A percentile compares a stretch with the other conserved stretches of the same genome.
phyloP scores from a whole-genome alignment of 2,329 filamentous ascomycete genomes.

The Hymenoscyphus occultus region DNA sequence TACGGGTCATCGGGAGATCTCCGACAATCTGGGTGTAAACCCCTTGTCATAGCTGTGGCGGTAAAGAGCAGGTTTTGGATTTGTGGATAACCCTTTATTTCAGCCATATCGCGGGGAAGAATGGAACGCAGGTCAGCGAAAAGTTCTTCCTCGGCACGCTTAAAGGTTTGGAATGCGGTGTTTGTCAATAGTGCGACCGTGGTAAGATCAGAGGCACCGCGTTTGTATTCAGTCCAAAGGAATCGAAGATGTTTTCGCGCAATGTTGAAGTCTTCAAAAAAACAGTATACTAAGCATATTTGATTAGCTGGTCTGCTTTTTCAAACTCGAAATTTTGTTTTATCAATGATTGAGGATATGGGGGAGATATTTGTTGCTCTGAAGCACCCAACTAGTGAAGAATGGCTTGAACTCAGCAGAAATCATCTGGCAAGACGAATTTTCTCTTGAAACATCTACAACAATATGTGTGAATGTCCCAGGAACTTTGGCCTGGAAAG shows the following conservation, averaged over 20 bases:
- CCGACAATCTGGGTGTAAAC: neutral
- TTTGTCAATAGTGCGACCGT: neutral
- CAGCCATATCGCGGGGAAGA: neutral
- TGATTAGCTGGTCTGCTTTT: neutral
- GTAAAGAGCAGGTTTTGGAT: neutral
- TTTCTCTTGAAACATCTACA: too few species aligned
- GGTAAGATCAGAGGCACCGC: neutral
- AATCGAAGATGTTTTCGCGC: neutral
- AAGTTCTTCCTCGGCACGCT: neutral
- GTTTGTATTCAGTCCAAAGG: neutral
- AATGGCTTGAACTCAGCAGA: too few species aligned
- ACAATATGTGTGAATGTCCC: too few species aligned
- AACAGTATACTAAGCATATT: neutral
- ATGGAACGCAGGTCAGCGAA: neutral
- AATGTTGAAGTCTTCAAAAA: slow-evolving; percentile 1
- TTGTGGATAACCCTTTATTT: neutral
- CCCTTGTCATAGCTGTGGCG: neutral
- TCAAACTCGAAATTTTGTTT: neutral
- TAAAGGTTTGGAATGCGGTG: neutral
- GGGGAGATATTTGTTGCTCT: too few species aligned
- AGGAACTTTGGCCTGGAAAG: too few species aligned
- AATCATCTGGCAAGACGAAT: too few species aligned
- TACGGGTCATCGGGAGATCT: slow-evolving; percentile 1
- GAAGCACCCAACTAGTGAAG: too few species aligned
- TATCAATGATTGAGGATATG: too few species aligned